Evolutionary conservation across 192 early-diverging fungal species (phyloP), one percentile per base, ranked within the genome.

Genomic region (Lobulomyces angularis): DNA sequence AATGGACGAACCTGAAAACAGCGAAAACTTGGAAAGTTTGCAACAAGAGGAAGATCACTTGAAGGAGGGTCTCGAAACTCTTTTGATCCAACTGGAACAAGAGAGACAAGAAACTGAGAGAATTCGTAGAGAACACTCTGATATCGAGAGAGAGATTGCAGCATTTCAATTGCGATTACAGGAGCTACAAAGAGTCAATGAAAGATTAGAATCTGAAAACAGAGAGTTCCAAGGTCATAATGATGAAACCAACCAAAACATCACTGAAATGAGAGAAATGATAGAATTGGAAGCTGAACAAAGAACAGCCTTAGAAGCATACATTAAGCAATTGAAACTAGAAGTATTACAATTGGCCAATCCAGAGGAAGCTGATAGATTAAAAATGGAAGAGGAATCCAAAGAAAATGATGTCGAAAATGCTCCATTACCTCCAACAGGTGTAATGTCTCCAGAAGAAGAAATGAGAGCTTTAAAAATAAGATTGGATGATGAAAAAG

Each of bases 241-340:
- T 11, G 41, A 50, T 37, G 11, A 31, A 7, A 51, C 38, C 16
- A 18, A 9, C 11, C n/a, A n/a, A n/a, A n/a, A n/a, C n/a, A 16
- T 58, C 22, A 32, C 27, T 3, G 44, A 58, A 26, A 57, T 58
- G 23, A 50, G 55, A 17, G 8, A 27, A 4, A 23, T 58, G 19
- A 54, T 58, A 25, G 55, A 58, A n/a, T 33, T 36, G 11, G 55
- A 58, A 37, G 37, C 45, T 5, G 41, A 43, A 3, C 55, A 58
- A 30, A 16, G 55, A 11, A 32, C 35, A 11, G 55, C 55, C 8
- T 41, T 58, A 8, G 55, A 58, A 38, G 48, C 26, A 24, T 58
- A 58, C 45, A 41, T 58, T 24, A 14, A 44, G 12, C 50, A 58
- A 32, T 48, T 58, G 11, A 58, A 56, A 27, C 41, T 56, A 24